Conservation (phyloP, 2,329 filamentous ascomycete species). For the Trichoderma sp. region DNA sequence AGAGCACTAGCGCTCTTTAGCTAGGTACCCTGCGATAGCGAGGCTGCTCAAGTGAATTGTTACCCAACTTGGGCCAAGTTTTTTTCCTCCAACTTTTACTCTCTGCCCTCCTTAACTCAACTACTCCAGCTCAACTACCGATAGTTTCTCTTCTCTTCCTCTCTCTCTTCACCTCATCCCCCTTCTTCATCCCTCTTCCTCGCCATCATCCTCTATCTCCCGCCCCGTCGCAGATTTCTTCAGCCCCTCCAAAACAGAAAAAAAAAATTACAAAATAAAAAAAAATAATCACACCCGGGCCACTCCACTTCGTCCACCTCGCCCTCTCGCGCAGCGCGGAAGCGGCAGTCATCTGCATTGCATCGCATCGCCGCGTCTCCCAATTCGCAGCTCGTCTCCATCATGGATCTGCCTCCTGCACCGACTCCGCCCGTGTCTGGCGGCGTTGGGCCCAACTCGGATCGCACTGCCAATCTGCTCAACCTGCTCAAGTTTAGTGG, state of each 20-base stretch:
- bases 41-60: slow-evolving; percentile 14
- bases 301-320: slow-evolving; percentile 1
- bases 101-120: not conserved
- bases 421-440: slow-evolving; percentile 46
- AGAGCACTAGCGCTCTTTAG: not conserved
- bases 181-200: not conserved
- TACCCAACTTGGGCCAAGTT: not conserved
- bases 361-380: slow-evolving; percentile 18
- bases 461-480: slow-evolving; percentile 55
- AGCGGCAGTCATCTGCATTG: slow-evolving; percentile 20
- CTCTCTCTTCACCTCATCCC: not conserved
- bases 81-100: not conserved
- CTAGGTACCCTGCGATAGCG: not conserved
- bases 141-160: not conserved
- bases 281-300: not conserved
- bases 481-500: slow-evolving; percentile 61
- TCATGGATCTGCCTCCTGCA: slow-evolving; percentile 48
- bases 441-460: slow-evolving; percentile 39
- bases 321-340: slow-evolving; percentile 7
- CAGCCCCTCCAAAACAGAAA: not conserved
- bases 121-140: not conserved
- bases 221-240: not conserved
- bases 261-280: no score
- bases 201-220: not conserved
- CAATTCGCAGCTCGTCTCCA: slow-evolving; percentile 16